Evolutionary conservation across 352 stramenopile genomes (phyloP), one percentile per base, ranked within the genome.

Genomic region (Phytophthora cryptogea): DNA sequence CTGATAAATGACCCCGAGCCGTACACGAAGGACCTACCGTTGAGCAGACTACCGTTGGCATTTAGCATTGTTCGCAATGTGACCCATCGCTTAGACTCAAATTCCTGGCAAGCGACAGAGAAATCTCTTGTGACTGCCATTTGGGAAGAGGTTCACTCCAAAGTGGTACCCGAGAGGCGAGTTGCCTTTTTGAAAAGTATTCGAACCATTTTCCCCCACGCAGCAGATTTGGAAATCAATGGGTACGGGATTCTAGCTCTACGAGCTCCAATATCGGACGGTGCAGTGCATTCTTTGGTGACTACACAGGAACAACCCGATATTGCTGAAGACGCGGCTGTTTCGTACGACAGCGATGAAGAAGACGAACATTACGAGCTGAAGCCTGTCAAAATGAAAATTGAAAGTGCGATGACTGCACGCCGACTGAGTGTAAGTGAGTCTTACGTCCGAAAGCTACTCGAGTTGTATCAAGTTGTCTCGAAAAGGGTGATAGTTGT

Each of bases 381-480:
- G 20, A 55, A 54, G 32, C 20, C n/a, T 16, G 63, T 81, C 1
- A 78, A 79, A 40, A 23, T 30, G 3, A 60, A 62, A 33, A 52
- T 83, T 23, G 39, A 79, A 47, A 55, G 41, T 8, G 54, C 50
- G 9, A 65, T 86, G 20, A 30, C 14, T 23, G 44, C 60, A 13
- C 62, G 52, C 26, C 54, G 61, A 40, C 56, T 83, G 26, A 66
- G 63, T 35, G 48, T 66, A 5, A 81, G 60, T 27, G 72, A 83
- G 27, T 75, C 66, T 5, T 80, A 86, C 42, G 20, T 84, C 3
- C 65, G 79, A 1, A 92, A 90, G 61, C 31, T 89, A 5, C 44
- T 84, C 20, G 80, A 92, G 17, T 20, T 89, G n/a, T 80, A 87
- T 33, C 67, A 86, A 37, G 46, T 89, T 11, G 63, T 79, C 8